Evolutionary conservation across 2,329 filamentous ascomycete genomes (phyloP), one percentile per base, ranked within the genome.

Genomic region (Ceratocystiopsis minuta): DNA sequence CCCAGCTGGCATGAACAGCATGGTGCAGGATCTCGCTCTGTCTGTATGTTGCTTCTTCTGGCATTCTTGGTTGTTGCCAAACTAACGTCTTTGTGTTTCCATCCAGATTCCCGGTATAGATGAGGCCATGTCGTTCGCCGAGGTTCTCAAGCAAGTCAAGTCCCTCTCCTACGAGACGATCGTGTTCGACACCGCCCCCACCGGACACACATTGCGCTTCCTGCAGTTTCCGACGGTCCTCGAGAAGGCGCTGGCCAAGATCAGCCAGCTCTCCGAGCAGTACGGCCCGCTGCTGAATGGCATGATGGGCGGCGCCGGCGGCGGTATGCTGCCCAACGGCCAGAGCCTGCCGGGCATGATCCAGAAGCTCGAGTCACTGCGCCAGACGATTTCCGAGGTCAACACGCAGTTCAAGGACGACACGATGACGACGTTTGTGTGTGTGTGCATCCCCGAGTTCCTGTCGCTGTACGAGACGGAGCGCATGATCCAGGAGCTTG

Each of bases 1-100:
- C 14, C n/a, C 17, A 11, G 72, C 70, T 40, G 72, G 70, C 15
- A 77, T 95, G 65, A 87, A 88, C 20, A 81, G 80, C 52, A 95
- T 96, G 87, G 94, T 96, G 81, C 90, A 98, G 63, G 90, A 98
- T 61, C 68, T 98, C 50, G 90, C 90, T 0, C 95, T 96, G 62
- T 87, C 84, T 50, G 86, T 93, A 63, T 47, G 78, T 64, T 16
- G 24, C 43, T n/a, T n/a, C n/a, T n/a, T n/a, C n/a, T n/a, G n/a
- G n/a, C n/a, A n/a, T 13, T 13, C 17, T 6, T 11, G 31, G 32
- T 15, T 20, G 11, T n/a, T n/a, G n/a, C n/a, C 16, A 7, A 7
- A 17, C 24, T 38, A 48, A 36, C n/a, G 13, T 15, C 6, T 10
- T n/a, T n/a, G n/a, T 28, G 24, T 28, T 28, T 6, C 24, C 20